A percentile compares a stretch with the other conserved stretches of the same genome.
Evolutionary conservation across 345 rosid genomes (phyloP).

Genomic region (Rhodamnia rubescens): DNA sequence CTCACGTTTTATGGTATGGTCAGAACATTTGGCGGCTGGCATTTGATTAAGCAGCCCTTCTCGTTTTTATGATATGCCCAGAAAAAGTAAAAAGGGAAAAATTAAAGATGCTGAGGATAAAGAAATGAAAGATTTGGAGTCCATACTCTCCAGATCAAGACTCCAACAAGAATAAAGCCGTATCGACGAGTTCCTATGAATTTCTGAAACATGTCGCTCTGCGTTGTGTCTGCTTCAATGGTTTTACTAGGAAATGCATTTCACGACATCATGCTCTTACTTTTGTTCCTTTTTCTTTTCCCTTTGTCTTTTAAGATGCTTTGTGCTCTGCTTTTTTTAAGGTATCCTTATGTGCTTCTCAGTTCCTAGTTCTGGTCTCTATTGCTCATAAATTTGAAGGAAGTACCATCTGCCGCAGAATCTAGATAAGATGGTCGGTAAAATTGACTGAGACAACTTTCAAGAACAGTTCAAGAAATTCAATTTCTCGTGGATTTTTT

Average conservation of each 20-base stretch:
- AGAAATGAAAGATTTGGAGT: not conserved
- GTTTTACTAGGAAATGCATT: not conserved
- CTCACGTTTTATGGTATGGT: not conserved
- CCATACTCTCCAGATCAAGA: not conserved
- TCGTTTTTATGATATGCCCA: not conserved
- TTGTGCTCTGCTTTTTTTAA: not conserved
- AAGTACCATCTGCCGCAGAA: not conserved
- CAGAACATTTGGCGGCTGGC: not conserved
- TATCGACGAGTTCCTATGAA: not conserved
- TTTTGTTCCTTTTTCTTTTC: not conserved
- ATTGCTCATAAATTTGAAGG: not conserved
- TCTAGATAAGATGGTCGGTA: not conserved
- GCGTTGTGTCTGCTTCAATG: not conserved
- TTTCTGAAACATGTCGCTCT: not conserved
- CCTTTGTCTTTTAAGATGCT: not conserved
- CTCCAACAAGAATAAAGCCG: not conserved
- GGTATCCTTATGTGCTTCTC: not conserved
- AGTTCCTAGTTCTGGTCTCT: not conserved
- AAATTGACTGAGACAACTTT: not conserved
- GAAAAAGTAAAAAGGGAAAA: not conserved
- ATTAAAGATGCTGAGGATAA: not conserved
- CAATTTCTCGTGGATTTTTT: not conserved
- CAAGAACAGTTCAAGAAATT: not conserved
- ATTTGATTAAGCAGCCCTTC: not conserved
- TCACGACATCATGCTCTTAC: not conserved